Conservation (phyloP, 441 rosid genomes). For the Kokia cookei region DNA sequence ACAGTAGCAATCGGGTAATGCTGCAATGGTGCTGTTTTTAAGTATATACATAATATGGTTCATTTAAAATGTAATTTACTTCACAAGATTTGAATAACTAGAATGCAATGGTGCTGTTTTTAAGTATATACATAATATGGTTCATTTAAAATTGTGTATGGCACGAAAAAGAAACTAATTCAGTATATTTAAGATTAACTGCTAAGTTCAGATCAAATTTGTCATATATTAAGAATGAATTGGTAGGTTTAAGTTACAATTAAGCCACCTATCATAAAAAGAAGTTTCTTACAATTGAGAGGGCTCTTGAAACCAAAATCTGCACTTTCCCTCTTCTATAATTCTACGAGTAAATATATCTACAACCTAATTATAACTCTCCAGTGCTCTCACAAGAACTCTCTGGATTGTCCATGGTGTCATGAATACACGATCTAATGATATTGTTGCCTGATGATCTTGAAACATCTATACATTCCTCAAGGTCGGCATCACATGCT, state of each 20-base stretch:
- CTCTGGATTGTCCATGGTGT: conserved; percentile 49
- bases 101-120: too few species aligned
- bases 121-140: too few species aligned
- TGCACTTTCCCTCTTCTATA: conserved; percentile 8
- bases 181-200: background rate
- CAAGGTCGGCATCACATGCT: conserved; percentile 77
- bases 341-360: conserved; percentile 9
- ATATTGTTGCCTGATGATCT: conserved; percentile 56
- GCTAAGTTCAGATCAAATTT: background rate
- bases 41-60: too few species aligned
- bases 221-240: background rate
- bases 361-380: conserved; percentile 22
- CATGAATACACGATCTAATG: conserved; percentile 64
- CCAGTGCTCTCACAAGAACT: conserved; percentile 85
- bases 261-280: background rate
- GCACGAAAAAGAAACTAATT: too few species aligned
- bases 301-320: conserved; percentile 19
- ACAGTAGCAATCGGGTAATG: too few species aligned
- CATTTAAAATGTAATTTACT: too few species aligned
- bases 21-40: too few species aligned
- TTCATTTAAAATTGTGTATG: too few species aligned
- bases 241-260: background rate
- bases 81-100: too few species aligned
- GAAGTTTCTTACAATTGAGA: conserved; percentile 11
- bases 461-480: conserved; percentile 69